Base-by-base conservation (phyloP, 2,329 filamentous ascomycete species). In the Aspergillus pseudotamarii region DNA sequence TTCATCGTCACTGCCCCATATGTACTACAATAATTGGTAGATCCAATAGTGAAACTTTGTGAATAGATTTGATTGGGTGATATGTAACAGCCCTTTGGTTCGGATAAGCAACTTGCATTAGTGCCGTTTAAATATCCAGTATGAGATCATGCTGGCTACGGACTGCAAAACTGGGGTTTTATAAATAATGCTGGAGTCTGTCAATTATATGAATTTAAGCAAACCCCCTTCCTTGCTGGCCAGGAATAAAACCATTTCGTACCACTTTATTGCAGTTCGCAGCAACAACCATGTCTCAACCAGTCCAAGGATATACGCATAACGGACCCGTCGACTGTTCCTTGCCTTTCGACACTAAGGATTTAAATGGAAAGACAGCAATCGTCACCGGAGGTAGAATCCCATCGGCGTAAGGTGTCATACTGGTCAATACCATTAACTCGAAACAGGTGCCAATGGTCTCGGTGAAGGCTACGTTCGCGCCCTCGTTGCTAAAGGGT, bases 291-390 rank as follows among this genome's bases (percentile, higher is more conserved):
- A 50, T 50, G 46, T 50, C 46, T 10, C 14, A 26, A 2, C 3
- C 26, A 11, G 14, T 6, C 4, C 11, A 54, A 3, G 19, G 51
- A 2, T 54, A 54, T 36, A 36, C 19, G 1, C 57, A 65, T 54
- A 38, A 38, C 16, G 63, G 58, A 10, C 59, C 59, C 5, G 32
- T 57, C 5, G 38, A 28, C 14, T 60, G 59, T 10, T 26, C 21
- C 21, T n/a, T 26, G 4, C 50, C 28, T 10, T 36, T 56, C 9
- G 38, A 60, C 9, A 56, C 51, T 6, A 36, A 45, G 28, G 12
- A 30, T 41, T n/a, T 76, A n/a, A 69, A 68, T 19, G 73, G 71
- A 14, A 75, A 76, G 61, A 75, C 72, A 1, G 74, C 73, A n/a
- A 68, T 76, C 34, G 68, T 76, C 26, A 76, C 74, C 14, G 59